Conservation (phyloP, 805 yeast species). For the Myxozyma vanderwaltii region DNA sequence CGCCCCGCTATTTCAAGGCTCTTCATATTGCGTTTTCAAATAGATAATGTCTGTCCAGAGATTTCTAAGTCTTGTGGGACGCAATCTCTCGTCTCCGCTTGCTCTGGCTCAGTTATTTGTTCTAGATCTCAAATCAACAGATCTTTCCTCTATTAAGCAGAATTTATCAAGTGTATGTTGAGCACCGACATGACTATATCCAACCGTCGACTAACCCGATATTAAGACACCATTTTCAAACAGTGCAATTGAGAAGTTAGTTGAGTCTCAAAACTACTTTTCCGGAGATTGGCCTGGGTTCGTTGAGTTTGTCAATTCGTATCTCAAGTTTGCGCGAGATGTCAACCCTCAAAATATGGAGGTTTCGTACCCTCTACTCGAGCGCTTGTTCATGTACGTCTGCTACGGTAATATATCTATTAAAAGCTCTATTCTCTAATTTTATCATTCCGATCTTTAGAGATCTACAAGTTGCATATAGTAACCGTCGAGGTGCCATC, state of each 20-base stretch:
- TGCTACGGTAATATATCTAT: background rate
- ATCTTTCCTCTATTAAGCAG: constrained; percentile 45
- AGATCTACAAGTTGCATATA: constrained; percentile 46
- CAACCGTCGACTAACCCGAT: background rate
- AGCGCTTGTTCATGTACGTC: constrained; percentile 46
- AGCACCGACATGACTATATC: background rate
- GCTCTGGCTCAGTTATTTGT: constrained; percentile 2
- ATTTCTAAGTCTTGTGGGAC: constrained; percentile 6
- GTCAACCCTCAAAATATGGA: constrained; percentile 55
- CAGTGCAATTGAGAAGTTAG: constrained; percentile 33
- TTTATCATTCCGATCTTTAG: too few species aligned
- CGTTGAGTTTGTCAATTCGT: constrained; percentile 49
- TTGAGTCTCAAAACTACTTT: constrained; percentile 40
- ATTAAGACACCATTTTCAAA: constrained; percentile 22
- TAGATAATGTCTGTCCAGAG: constrained; percentile 7
- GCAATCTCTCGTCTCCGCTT: constrained; percentile 1
- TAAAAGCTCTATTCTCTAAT: too few species aligned
- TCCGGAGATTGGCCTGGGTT: constrained; percentile 51
- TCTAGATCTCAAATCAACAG: constrained; percentile 11
- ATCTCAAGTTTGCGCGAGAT: constrained; percentile 52
- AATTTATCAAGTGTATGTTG: constrained; percentile 35
- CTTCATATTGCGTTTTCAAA: too few species aligned
- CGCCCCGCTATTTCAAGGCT: too few species aligned
- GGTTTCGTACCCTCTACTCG: constrained; percentile 56
- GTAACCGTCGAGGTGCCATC: constrained; percentile 40